phyloP scores from a whole-genome alignment of 2,329 filamentous ascomycete genomes.

The Xylaria sp. region DNA sequence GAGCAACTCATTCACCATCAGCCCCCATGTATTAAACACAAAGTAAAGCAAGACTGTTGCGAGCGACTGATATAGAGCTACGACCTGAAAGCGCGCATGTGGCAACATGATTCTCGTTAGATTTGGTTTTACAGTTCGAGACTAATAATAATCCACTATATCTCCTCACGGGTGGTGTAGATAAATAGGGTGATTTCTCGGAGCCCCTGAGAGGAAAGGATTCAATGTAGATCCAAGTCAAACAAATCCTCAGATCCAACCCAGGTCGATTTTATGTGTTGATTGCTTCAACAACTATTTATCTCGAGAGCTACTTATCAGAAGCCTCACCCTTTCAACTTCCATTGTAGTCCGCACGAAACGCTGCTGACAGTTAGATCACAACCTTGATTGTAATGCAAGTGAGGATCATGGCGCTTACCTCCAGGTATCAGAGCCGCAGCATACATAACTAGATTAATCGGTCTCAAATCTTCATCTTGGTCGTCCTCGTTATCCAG shows the following conservation, averaged over 20 bases:
- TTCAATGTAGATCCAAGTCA: too few relatives aligned
- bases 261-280: too few relatives aligned
- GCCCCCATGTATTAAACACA: background rate
- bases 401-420: conserved; percentile 50
- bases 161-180: too few relatives aligned
- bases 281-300: too few relatives aligned
- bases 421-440: conserved; percentile 65
- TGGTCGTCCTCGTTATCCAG: conserved; percentile 38
- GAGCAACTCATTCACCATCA: background rate
- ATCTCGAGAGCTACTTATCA: too few relatives aligned
- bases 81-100: background rate
- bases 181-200: too few relatives aligned
- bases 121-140: too few relatives aligned
- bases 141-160: too few relatives aligned
- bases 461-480: conserved; percentile 60
- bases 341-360: conserved; percentile 1
- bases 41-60: background rate
- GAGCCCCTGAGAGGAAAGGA: too few relatives aligned
- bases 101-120: background rate
- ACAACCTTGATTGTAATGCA: background rate
- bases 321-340: background rate
- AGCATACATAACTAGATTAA: conserved; percentile 68
- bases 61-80: background rate
- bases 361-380: conserved; percentile 9
- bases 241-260: too few relatives aligned